These are phyloP conservation scores for Diospyros kaki DNA, from an alignment of 148 eudicot genomes.

Conservation along the genomic window DNA sequence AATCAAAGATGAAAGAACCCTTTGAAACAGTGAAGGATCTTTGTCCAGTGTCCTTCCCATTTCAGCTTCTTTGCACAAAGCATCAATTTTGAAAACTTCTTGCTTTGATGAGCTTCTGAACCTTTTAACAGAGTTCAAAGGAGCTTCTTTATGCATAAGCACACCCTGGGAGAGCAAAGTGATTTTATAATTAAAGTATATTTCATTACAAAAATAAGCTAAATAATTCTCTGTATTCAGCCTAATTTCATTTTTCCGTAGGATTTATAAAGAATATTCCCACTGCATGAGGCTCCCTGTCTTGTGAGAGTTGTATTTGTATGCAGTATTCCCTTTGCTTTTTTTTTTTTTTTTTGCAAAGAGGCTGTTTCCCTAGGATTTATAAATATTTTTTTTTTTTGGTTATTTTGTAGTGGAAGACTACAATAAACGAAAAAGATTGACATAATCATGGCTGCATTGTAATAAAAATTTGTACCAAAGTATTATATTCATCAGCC, in stretches of 20 bases:
- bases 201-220: background rate
- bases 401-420: background rate
- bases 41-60: conserved; percentile 29
- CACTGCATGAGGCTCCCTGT: too few relatives aligned
- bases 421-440: conserved; percentile 1
- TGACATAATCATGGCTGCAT: background rate
- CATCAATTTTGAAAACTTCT: conserved; percentile 21
- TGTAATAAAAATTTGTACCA: conserved; percentile 30
- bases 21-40: conserved; percentile 42
- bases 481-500: conserved; percentile 26
- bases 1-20: conserved; percentile 55
- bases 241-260: background rate
- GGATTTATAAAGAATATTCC: background rate
- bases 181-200: background rate
- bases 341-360: background rate
- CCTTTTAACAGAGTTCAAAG: conserved; percentile 12
- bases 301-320: too few relatives aligned
- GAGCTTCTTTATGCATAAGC: conserved; percentile 24
- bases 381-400: background rate
- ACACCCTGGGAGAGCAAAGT: conserved; percentile 19
- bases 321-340: too few relatives aligned
- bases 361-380: background rate
- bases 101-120: conserved; percentile 16
- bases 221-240: background rate
- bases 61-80: conserved; percentile 16